These are phyloP conservation scores for Tephrocybe sp. DNA, from an alignment of 768 basidiomycete species.

Conservation along the genomic window DNA sequence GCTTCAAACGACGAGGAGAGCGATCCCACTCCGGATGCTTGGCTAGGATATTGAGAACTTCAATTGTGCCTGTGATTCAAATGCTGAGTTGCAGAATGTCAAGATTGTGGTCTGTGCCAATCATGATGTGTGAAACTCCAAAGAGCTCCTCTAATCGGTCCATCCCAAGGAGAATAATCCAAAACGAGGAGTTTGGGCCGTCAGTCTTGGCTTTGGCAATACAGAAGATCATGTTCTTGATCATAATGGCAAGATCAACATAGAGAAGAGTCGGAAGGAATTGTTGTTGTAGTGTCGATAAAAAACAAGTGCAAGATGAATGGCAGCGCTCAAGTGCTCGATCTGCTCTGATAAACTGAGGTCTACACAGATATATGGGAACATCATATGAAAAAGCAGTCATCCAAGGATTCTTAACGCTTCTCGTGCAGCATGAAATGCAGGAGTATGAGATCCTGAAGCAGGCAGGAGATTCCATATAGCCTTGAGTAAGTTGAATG, in stretches of 20 bases:
- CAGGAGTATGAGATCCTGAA: too few species aligned
- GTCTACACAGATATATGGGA: slow-evolving; percentile 26
- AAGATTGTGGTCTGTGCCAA: slow-evolving; percentile 22
- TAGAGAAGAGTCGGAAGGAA: slow-evolving; percentile 21
- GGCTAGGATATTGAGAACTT: slow-evolving; percentile 29
- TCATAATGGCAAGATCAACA: slow-evolving; percentile 31
- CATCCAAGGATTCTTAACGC: background rate
- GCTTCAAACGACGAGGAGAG: slow-evolving; percentile 27
- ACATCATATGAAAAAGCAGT: background rate
- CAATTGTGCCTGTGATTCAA: slow-evolving; percentile 25
- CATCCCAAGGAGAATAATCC: slow-evolving; percentile 33
- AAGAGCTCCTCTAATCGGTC: slow-evolving; percentile 32
- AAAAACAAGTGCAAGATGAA: slow-evolving; percentile 1
- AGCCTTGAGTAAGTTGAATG: too few species aligned
- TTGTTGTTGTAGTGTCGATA: background rate
- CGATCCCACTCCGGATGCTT: slow-evolving; percentile 36
- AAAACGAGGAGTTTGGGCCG: slow-evolving; percentile 28
- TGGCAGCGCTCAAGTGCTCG: slow-evolving; percentile 18
- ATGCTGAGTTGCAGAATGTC: slow-evolving; percentile 24
- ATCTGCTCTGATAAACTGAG: slow-evolving; percentile 31
- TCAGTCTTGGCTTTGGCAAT: slow-evolving; percentile 34
- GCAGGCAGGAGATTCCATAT: too few species aligned
- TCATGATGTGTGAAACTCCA: slow-evolving; percentile 31
- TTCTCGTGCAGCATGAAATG: too few species aligned
- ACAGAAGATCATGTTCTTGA: slow-evolving; percentile 37